Percentiles rank a stretch among this genome's conserved stretches.
These are phyloP conservation scores for Oxytropis ochrocephala DNA, from an alignment of 306 rosid species.

Conservation along the genomic window DNA sequence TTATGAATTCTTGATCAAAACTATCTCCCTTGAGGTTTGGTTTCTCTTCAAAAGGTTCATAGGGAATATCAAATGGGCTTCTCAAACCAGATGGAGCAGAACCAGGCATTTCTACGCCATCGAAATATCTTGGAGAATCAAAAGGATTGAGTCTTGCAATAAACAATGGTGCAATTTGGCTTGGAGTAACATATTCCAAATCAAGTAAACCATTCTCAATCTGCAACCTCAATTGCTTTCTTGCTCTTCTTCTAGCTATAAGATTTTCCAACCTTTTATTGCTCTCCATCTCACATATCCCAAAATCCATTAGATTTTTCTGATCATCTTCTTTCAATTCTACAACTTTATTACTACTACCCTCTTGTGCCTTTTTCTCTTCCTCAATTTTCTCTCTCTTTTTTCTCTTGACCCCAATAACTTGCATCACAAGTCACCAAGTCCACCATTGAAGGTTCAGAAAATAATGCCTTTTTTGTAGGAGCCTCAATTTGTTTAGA, in stretches of 20 bases:
- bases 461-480: background rate
- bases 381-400: conserved; percentile 11
- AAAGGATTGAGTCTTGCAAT: conserved; percentile 31
- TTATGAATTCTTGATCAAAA: conserved; percentile 54
- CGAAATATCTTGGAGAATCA: conserved; percentile 22
- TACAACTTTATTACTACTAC: conserved; percentile 24
- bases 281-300: conserved; percentile 62
- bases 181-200: conserved; percentile 10
- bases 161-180: conserved; percentile 45
- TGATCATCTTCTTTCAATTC: conserved; percentile 64
- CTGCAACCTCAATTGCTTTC: conserved; percentile 39
- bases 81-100: conserved; percentile 74
- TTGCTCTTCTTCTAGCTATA: conserved; percentile 74
- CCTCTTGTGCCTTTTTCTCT: conserved; percentile 30
- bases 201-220: conserved; percentile 38
- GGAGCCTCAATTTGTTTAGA: conserved; percentile 10
- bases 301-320: conserved; percentile 54
- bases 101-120: conserved; percentile 52
- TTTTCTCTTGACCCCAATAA: background rate
- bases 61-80: conserved; percentile 83
- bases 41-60: conserved; percentile 68
- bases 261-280: conserved; percentile 74
- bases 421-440: background rate
- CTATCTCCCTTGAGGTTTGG: conserved; percentile 60
- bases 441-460: conserved; percentile 26